These are phyloP conservation scores for Hura crepitans DNA, from an alignment of 441 rosid species.

Conservation along the genomic window DNA sequence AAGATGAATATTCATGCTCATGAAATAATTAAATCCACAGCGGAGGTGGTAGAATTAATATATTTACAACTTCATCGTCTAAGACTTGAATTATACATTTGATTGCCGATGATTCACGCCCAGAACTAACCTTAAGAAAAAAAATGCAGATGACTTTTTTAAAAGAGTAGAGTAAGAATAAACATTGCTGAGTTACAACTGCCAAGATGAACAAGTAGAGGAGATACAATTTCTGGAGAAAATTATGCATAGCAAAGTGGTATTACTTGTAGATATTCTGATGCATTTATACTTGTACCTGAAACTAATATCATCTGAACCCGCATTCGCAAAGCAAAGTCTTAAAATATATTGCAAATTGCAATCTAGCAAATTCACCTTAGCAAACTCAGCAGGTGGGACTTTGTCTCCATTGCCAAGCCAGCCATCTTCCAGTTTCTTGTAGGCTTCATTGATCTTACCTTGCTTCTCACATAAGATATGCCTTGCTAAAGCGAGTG, in stretches of 20 bases:
- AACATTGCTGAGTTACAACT: not conserved
- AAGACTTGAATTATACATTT: not conserved
- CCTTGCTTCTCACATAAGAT: slow-evolving; percentile 94
- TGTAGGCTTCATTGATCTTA: slow-evolving; percentile 90
- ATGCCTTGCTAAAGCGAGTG: slow-evolving; percentile 59
- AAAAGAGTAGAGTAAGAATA: not conserved
- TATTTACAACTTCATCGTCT: not conserved
- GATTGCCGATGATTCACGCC: not conserved
- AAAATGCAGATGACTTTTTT: slow-evolving; percentile 1
- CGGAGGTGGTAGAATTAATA: not conserved
- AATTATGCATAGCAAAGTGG: not conserved
- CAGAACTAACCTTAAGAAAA: not conserved
- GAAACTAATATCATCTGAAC: not conserved
- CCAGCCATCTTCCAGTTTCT: slow-evolving; percentile 95
- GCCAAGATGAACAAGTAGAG: not conserved
- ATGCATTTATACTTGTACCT: not conserved
- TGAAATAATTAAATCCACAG: too few species aligned
- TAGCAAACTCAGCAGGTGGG: slow-evolving; percentile 97
- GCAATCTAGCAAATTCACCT: slow-evolving; percentile 39
- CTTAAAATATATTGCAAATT: not conserved
- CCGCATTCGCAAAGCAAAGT: not conserved
- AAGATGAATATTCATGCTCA: not conserved
- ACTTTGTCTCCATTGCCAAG: slow-evolving; percentile 87
- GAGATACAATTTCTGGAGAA: not conserved
- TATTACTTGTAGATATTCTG: not conserved